A percentile compares a stretch with the other conserved stretches of the same genome.
Conservation (phyloP, 306 rosid species). For the Sophora flavescens region DNA sequence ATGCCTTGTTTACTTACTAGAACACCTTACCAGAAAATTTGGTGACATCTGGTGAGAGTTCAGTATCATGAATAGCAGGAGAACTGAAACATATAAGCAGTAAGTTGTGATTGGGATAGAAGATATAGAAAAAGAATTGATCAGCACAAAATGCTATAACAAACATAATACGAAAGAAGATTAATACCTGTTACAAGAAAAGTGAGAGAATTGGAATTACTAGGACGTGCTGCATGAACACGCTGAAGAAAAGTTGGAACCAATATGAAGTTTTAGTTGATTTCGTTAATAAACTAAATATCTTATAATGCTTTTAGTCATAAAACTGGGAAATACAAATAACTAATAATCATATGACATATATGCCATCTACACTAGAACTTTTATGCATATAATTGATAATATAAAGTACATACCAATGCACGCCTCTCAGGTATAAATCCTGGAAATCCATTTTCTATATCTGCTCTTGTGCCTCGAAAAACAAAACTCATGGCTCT, state of each 20-base stretch:
- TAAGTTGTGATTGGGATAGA: slow-evolving; percentile 17
- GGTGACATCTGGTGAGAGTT: slow-evolving; percentile 98
- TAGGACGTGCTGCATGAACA: slow-evolving; percentile 78
- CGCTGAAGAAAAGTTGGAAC: slow-evolving; percentile 46
- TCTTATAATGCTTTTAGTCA: slow-evolving; percentile 9
- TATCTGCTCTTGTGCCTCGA: slow-evolving; percentile 71
- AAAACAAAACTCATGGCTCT: slow-evolving; percentile 77
- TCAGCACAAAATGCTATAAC: slow-evolving; percentile 13
- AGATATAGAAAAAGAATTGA: slow-evolving; percentile 9
- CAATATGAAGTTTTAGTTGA: slow-evolving; percentile 26
- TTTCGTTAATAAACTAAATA: slow-evolving; percentile 4
- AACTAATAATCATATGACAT: slow-evolving; percentile 3
- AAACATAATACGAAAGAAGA: slow-evolving; percentile 1
- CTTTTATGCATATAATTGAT: background rate
- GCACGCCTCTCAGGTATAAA: slow-evolving; percentile 74
- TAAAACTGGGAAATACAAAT: slow-evolving; percentile 3
- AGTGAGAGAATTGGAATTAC: slow-evolving; percentile 88
- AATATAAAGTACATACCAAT: slow-evolving; percentile 59
- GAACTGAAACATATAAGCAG: slow-evolving; percentile 63
- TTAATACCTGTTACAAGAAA: slow-evolving; percentile 90
- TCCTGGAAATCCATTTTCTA: slow-evolving; percentile 70
- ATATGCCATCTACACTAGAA: background rate
- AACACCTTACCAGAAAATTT: slow-evolving; percentile 79
- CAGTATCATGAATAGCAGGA: slow-evolving; percentile 86
- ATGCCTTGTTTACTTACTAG: slow-evolving; percentile 28